Base-by-base conservation (phyloP, 306 rosid species). In the Calophaca sinica region DNA sequence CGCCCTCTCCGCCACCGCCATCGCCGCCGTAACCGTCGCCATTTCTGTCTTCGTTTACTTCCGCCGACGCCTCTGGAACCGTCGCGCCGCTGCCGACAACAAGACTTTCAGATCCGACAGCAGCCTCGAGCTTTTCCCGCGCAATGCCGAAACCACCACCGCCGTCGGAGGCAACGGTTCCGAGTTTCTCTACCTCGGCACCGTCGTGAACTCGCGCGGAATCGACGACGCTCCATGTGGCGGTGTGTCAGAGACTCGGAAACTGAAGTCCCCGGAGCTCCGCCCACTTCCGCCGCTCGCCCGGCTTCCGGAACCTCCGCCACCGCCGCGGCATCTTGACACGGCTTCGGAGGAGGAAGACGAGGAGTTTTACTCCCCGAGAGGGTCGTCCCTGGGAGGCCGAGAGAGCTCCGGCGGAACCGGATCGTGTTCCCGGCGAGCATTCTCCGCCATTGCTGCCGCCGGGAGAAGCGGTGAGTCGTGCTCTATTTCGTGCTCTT, bases 341-440 rank as follows among this genome's bases (percentile, higher is more conserved):
- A 59, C 15, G 26, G 79, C 69, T 7, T 74, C 53, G 13, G 96
- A 89, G 2, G 98, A 93, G 6, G 98, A 76, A 28, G 91, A 84
- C 10, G 96, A 89, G 50, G 89, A 84, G 82, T 93, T 91, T 69
- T 93, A 86, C 86, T 93, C 98, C 28, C 98, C 98, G 4, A 89
- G 86, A 84, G 96, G 97, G 0, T 93, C 98, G 26, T 81, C 98
- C 13, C 67, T 82, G 38, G 89, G 86, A 9, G 87, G 83, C 3
- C 46, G 33, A 1, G 81, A 83, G 73, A 78, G 81, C 71, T 79
- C 83, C 32, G 80, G 31, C 4, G 80, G 78, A 3, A 88, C 82
- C n/a, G 96, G 85, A 64, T 88, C 93, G 38, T 83, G 78, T 50
- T 93, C 98, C 13, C 67, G 89, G 62, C 82, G 96, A 82, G 80